Conservation (phyloP, 805 yeast genomes). For the Candida caryicola region DNA sequence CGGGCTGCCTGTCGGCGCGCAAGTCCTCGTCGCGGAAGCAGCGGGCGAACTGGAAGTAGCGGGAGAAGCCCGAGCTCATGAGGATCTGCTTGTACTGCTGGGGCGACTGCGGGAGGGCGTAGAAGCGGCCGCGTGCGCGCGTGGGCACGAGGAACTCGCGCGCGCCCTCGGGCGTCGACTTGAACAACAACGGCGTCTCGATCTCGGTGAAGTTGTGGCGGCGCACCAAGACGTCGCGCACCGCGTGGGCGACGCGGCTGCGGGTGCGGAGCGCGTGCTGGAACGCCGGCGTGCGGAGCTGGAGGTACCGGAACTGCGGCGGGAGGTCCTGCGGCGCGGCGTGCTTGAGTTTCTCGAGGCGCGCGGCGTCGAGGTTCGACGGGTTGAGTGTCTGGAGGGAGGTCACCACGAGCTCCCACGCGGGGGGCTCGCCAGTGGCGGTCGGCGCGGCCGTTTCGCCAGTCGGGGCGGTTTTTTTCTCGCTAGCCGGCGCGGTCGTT, state of each 20-base stretch:
- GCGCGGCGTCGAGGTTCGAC: slow-evolving; percentile 64
- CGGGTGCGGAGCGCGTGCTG: slow-evolving; percentile 58
- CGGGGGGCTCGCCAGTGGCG: slow-evolving; percentile 4
- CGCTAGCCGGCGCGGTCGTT: slow-evolving; percentile 8
- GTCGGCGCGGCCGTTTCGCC: not conserved
- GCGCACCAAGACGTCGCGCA: slow-evolving; percentile 41
- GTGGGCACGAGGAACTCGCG: slow-evolving; percentile 94
- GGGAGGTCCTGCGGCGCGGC: slow-evolving; percentile 58
- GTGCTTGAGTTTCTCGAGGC: slow-evolving; percentile 58
- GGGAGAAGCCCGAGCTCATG: slow-evolving; percentile 88
- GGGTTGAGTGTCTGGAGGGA: slow-evolving; percentile 56
- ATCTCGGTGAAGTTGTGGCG: slow-evolving; percentile 64
- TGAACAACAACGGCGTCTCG: slow-evolving; percentile 90
- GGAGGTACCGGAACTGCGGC: slow-evolving; percentile 76
- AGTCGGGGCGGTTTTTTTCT: not conserved
- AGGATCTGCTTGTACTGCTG: slow-evolving; percentile 94
- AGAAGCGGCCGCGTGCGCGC: slow-evolving; percentile 56
- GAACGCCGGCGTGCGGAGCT: slow-evolving; percentile 58
- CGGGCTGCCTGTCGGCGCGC: slow-evolving; percentile 94
- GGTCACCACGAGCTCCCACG: slow-evolving; percentile 59
- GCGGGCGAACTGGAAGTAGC: slow-evolving; percentile 86
- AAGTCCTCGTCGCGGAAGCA: slow-evolving; percentile 97
- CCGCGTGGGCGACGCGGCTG: slow-evolving; percentile 49
- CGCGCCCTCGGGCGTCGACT: slow-evolving; percentile 98
- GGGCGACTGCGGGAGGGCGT: slow-evolving; percentile 96